Base-by-base conservation (phyloP, 257 asterid genomes). In the Haberlea rhodopensis region DNA sequence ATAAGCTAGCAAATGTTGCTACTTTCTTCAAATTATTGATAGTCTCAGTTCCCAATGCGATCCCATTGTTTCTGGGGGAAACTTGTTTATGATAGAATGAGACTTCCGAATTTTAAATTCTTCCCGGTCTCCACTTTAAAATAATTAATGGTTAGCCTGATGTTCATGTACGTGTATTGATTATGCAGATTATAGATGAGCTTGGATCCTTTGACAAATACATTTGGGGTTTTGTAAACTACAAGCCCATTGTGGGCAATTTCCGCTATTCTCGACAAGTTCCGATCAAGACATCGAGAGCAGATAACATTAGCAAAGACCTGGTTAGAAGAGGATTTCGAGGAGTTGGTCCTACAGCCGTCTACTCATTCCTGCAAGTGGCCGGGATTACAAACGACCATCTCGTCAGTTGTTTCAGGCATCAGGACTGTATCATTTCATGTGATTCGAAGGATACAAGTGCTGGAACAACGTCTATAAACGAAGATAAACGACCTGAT, bases 361-460 rank as follows among this genome's bases (percentile, higher is more conserved):
- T 87, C 43, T 89, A 92, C 85, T 89, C 99, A 1, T 92, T 92
- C 69, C 89, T 92, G 97, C 99, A 92, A 75, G 96, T 73, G 20
- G 84, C 88, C 49, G 99, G 99, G 66, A 79, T 92, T 21, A 87
- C 97, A 34, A 90, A 89, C n/a, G 99, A 92, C 72, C 99, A 92
- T 75, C 91, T 92, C 66, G 68, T 79, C 74, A 85, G 77, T 62
- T 92, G 99, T 79, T 92, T 84, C 90, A 79, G 95, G 75, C 83
- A 80, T 66, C 82, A 71, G 22, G 94, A 89, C 9, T 92, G 97
- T 66, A n/a, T 76, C 53, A 71, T 71, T 60, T 77, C 62, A 31
- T 73, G 68, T 31, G 84, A 82, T 62, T 66, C 53, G 68, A 60
- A 16, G 28, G 81, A 75, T 20, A 82, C 79, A 73, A 77, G 68